Evolutionary conservation across 345 rosid species (phyloP).

Genomic region (Euphorbia tirucalli): DNA sequence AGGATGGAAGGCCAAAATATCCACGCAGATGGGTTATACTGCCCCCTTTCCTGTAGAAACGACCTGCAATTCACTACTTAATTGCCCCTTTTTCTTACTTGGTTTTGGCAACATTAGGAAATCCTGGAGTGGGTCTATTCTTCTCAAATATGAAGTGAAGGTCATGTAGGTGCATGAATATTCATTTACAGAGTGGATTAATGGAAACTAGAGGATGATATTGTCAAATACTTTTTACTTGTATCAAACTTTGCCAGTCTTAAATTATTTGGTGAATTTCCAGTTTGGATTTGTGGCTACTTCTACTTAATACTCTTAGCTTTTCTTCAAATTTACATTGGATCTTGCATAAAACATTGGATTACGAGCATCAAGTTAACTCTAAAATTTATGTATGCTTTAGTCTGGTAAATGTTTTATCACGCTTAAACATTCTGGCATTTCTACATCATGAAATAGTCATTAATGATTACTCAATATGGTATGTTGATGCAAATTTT

Average conservation of each 20-base stretch:
- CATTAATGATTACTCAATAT: too few species aligned
- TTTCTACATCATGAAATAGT: too few species aligned
- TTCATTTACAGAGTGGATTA: slow-evolving; percentile 18
- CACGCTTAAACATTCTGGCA: too few species aligned
- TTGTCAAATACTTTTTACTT: not conserved
- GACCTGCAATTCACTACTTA: not conserved
- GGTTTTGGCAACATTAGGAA: not conserved
- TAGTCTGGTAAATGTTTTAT: not conserved
- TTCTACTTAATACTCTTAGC: not conserved
- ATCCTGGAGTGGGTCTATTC: too few species aligned
- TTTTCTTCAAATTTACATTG: not conserved
- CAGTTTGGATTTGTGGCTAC: not conserved
- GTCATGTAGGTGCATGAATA: not conserved
- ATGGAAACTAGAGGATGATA: slow-evolving; percentile 7
- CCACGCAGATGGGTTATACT: slow-evolving; percentile 92
- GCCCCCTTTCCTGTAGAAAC: slow-evolving; percentile 77
- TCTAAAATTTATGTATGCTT: not conserved
- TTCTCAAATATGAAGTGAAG: slow-evolving; percentile 12
- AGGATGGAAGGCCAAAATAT: slow-evolving; percentile 84
- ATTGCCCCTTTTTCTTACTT: not conserved
- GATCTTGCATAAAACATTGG: not conserved
- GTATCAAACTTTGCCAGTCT: not conserved
- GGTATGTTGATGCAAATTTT: too few species aligned
- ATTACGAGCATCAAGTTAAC: not conserved
- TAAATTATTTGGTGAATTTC: not conserved